Conservation (phyloP, 1,139 yeast species). For the Saccharomyces hybrid region DNA sequence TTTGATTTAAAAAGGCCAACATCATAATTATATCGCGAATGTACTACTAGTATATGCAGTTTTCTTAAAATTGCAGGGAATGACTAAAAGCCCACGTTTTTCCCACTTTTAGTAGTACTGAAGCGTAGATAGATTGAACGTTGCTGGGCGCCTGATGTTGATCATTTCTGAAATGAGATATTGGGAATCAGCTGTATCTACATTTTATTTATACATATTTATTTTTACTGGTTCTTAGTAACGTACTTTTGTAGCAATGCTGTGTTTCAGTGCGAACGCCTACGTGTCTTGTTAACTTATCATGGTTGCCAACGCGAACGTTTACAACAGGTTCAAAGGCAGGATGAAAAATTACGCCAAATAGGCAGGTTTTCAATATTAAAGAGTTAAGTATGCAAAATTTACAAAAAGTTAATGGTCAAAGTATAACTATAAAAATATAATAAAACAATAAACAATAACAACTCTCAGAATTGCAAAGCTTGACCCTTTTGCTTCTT, state of each 20-base stretch:
- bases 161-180: constrained; percentile 30
- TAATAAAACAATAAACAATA: not conserved
- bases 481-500: constrained; percentile 99
- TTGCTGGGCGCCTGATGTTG: constrained; percentile 42
- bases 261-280: not conserved
- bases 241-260: not conserved
- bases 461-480: constrained; percentile 68
- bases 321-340: not conserved
- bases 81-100: constrained; percentile 13
- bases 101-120: constrained; percentile 19
- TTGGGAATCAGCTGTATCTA: constrained; percentile 40
- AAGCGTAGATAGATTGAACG: constrained; percentile 35
- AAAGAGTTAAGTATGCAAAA: constrained; percentile 1
- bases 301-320: not conserved
- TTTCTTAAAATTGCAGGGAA: constrained; percentile 11
- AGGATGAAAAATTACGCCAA: not conserved
- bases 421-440: not conserved
- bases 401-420: constrained; percentile 1
- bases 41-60: constrained; percentile 7
- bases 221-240: not conserved
- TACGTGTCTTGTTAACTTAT: not conserved
- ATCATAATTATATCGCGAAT: constrained; percentile 23
- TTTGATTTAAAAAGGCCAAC: constrained; percentile 14
- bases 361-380: not conserved
- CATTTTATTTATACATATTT: constrained; percentile 14